Conservation (phyloP, 2,329 filamentous ascomycete genomes). For the Aspergillus sp. region DNA sequence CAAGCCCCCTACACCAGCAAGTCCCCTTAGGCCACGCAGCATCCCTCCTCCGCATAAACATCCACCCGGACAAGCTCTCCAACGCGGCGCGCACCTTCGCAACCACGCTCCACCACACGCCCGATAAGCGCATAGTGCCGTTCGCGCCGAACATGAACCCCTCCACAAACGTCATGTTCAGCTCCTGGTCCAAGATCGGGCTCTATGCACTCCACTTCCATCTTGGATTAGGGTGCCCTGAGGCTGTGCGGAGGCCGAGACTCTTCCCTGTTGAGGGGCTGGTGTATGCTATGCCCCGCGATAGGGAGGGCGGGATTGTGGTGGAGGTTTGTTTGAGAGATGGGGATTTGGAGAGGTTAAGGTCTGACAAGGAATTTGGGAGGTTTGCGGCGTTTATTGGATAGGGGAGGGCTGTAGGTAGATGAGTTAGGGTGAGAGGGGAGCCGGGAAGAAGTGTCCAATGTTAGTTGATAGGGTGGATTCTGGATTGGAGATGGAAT, state of each 20-base stretch:
- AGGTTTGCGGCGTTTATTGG: conserved; percentile 40
- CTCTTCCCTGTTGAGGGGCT: conserved; percentile 50
- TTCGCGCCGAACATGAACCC: conserved; percentile 32
- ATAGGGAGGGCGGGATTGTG: conserved; percentile 44
- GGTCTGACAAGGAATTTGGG: conserved; percentile 26
- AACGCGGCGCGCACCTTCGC: conserved; percentile 43
- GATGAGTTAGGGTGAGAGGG: too few species aligned
- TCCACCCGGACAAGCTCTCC: conserved; percentile 34
- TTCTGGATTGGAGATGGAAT: too few species aligned
- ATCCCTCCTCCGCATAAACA: conserved; percentile 38
- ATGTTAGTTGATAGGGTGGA: too few species aligned
- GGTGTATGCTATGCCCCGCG: conserved; percentile 52
- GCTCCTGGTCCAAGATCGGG: conserved; percentile 54
- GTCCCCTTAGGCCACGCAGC: conserved; percentile 37
- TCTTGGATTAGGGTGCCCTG: conserved; percentile 49
- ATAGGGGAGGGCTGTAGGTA: conserved; percentile 8
- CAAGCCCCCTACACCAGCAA: conserved; percentile 22
- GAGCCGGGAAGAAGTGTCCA: too few species aligned
- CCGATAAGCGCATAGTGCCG: conserved; percentile 37
- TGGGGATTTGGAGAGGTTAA: conserved; percentile 45
- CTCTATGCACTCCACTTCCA: conserved; percentile 47
- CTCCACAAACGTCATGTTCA: conserved; percentile 50
- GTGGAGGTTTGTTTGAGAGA: conserved; percentile 48
- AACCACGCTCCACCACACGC: conserved; percentile 35
- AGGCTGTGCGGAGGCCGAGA: conserved; percentile 49